These are phyloP conservation scores for Harringtonia lauricola DNA, from an alignment of 2,329 filamentous ascomycete species.

Conservation along the genomic window DNA sequence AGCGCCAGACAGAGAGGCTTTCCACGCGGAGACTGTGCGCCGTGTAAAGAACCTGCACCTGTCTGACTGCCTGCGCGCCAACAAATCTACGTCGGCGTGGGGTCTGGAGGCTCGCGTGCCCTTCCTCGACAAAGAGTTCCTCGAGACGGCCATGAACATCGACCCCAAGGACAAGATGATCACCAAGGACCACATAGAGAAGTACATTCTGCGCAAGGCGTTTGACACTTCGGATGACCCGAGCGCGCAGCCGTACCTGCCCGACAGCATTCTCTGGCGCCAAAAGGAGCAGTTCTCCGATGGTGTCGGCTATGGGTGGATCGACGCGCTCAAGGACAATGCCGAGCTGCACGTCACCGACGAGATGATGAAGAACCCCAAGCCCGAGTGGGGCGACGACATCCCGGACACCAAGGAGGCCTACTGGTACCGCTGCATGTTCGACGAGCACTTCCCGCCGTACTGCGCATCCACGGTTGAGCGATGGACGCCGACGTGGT, in stretches of 20 bases:
- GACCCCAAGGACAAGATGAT: conserved; percentile 96
- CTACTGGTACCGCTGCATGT: conserved; percentile 98
- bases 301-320: conserved; percentile 98
- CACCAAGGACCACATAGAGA: conserved; percentile 79
- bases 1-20: conserved; percentile 80
- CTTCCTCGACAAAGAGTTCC: conserved; percentile 95
- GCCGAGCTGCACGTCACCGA: conserved; percentile 84
- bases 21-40: conserved; percentile 90
- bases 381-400: conserved; percentile 88
- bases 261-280: conserved; percentile 89
- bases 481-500: conserved; percentile 97
- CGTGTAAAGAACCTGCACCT: conserved; percentile 94
- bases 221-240: conserved; percentile 91
- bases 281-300: conserved; percentile 99
- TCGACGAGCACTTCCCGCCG: conserved; percentile 94
- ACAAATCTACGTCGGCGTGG: conserved; percentile 98
- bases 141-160: conserved; percentile 85
- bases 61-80: conserved; percentile 92
- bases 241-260: conserved; percentile 73
- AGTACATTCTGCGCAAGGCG: conserved; percentile 95
- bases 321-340: conserved; percentile 91
- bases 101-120: conserved; percentile 95
- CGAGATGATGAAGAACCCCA: conserved; percentile 97
- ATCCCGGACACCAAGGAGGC: conserved; percentile 96
- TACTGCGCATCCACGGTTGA: conserved; percentile 86